phyloP scores from a whole-genome alignment of 768 basidiomycete species.

The Baorangia bicolor region DNA sequence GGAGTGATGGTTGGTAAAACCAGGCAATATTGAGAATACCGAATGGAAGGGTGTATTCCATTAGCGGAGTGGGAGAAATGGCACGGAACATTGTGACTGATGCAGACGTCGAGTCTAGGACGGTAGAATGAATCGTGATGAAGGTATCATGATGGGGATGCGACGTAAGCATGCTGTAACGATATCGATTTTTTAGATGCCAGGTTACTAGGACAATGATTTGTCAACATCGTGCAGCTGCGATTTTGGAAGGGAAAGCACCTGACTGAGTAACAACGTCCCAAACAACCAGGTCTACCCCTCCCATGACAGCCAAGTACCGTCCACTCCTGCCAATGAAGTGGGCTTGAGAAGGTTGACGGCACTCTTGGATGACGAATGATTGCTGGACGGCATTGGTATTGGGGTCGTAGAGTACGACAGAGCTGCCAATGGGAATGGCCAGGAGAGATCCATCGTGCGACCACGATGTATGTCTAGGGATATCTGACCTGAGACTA shows the following conservation, averaged over 20 bases:
- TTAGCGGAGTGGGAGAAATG: slow-evolving; percentile 44
- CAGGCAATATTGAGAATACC: slow-evolving; percentile 49
- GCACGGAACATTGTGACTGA: slow-evolving; percentile 49
- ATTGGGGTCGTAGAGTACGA: slow-evolving; percentile 73
- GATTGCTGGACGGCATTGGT: slow-evolving; percentile 60
- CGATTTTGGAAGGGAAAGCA: slow-evolving; percentile 28
- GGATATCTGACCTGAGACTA: slow-evolving; percentile 63
- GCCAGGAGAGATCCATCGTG: slow-evolving; percentile 84
- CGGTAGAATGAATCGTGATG: slow-evolving; percentile 48
- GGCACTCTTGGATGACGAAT: slow-evolving; percentile 57
- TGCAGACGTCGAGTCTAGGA: slow-evolving; percentile 34
- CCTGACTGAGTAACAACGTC: slow-evolving; percentile 64
- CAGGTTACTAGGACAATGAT: slow-evolving; percentile 51
- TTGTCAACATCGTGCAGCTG: neutral
- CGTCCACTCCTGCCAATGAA: slow-evolving; percentile 77
- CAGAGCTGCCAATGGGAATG: slow-evolving; percentile 60
- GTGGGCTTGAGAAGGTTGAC: slow-evolving; percentile 41
- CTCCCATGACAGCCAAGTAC: slow-evolving; percentile 58
- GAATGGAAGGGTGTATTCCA: slow-evolving; percentile 56
- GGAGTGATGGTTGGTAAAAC: slow-evolving; percentile 37
- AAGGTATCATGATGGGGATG: slow-evolving; percentile 61
- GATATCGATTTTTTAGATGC: slow-evolving; percentile 42
- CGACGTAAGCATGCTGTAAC: slow-evolving; percentile 48
- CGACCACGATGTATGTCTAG: slow-evolving; percentile 73
- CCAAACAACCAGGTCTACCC: slow-evolving; percentile 61